Evolutionary conservation across 495 filamentous ascomycete genomes (phyloP), one percentile per base, ranked within the genome.

Genomic region (Talaromyces stipitatus): DNA sequence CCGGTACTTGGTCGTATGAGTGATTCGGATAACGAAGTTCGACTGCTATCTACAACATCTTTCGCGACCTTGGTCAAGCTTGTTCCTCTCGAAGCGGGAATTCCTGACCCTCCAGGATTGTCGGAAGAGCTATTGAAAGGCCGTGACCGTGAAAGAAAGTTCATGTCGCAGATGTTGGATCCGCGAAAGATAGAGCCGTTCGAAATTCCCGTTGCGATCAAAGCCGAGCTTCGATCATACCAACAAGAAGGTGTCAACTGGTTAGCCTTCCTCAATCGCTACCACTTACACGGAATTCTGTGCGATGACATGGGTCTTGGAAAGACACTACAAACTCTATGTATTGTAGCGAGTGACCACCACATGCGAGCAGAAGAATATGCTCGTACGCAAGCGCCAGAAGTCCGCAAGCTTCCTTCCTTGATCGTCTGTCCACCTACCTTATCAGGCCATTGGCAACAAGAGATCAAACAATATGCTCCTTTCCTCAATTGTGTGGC

Each of bases 271-370:
- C 85, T 98, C 61, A 98, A 97, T 65, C 91, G 90, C 33, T 98
- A 96, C 66, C 90, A 97, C 68, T 82, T 98, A 14, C 94, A 98
- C 61, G 94, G 94, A 36, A 96, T 98, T 72, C 90, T 98, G 54
- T 98, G 94, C 67, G 94, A 98, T 66, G 94, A 98, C 66, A 98
- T 98, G 94, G 94, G 94, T 61, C 88, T 98, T 45, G 94, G 94
- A 29, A 98, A 98, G 71, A 98, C 94, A 1, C 77, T 98, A 20
- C 94, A 98, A 70, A 98, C 94, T 0, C 82, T 98, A 45, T 97
- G 95, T 66, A 97, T 98, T 64, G 92, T 98, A 47, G 92, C 94
- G 8, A 95, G 90, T 72, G 94, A 98, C 67, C 94, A 98, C 67
- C 91, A 96, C 66, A 76, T 94, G 67, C 88, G 94, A 46, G 90